These are phyloP conservation scores for Uronychia setigera DNA, from an alignment of 73 alveolate genomes.

Conservation along the genomic window DNA sequence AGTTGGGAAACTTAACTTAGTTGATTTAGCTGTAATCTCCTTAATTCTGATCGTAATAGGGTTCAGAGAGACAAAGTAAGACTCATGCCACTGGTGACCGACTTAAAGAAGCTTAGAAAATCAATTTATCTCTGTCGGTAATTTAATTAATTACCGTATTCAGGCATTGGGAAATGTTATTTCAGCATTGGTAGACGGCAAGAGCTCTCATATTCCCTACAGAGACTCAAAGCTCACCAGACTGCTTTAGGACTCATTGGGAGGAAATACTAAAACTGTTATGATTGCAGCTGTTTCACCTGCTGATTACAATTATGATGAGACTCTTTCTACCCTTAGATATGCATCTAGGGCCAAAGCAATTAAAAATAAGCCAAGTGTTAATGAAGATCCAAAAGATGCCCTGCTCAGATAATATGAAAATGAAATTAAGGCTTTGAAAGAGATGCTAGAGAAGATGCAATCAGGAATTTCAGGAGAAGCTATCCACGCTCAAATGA, in stretches of 20 bases:
- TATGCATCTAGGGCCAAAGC: conserved; percentile 88
- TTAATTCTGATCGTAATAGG: conserved; percentile 27
- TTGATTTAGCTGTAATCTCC: conserved; percentile 88
- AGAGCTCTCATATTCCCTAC: conserved; percentile 94
- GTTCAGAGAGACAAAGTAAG: conserved; percentile 85
- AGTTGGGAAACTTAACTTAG: conserved; percentile 72
- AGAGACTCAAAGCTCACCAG: conserved; percentile 97
- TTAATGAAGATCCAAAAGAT: conserved; percentile 91
- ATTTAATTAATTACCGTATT: conserved; percentile 4
- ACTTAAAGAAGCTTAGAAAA: conserved; percentile 79
- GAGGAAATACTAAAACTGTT: conserved; percentile 86
- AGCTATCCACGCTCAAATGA: not conserved
- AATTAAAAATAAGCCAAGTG: conserved; percentile 85
- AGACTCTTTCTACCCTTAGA: conserved; percentile 81
- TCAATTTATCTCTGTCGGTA: conserved; percentile 87
- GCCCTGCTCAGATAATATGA: conserved; percentile 83
- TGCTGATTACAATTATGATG: conserved; percentile 89
- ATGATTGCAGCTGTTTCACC: conserved; percentile 89
- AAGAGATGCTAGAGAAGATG: conserved; percentile 7
- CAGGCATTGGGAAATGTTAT: conserved; percentile 95
- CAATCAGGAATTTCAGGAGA: not conserved
- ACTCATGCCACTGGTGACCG: conserved; percentile 80
- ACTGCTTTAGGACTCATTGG: conserved; percentile 86
- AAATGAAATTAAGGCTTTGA: conserved; percentile 79
- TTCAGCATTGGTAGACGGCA: conserved; percentile 92